These are phyloP conservation scores for Pecoramyces ruminantium DNA, from an alignment of 192 early-diverging fungal species.

Conservation along the genomic window DNA sequence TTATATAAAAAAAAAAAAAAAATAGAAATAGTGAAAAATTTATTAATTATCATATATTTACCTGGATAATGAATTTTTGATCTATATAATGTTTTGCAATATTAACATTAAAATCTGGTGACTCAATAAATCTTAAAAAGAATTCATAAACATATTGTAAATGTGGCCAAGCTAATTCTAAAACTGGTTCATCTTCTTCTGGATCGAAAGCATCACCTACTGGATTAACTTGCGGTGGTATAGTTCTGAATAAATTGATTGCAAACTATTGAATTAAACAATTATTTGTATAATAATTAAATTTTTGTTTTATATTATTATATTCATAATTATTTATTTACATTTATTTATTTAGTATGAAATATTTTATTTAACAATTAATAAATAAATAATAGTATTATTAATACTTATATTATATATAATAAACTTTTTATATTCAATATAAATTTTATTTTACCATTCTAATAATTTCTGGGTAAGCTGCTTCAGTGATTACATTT, in stretches of 20 bases:
- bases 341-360: not conserved
- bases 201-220: constrained; percentile 94
- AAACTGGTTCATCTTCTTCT: constrained; percentile 95
- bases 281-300: too few relatives aligned
- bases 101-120: constrained; percentile 92
- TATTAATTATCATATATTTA: too few relatives aligned
- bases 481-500: constrained; percentile 69
- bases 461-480: constrained; percentile 81
- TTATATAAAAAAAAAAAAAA: too few relatives aligned
- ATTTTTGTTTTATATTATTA: too few relatives aligned
- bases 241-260: constrained; percentile 86
- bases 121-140: constrained; percentile 94
- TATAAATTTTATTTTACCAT: constrained; percentile 47
- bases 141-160: constrained; percentile 96
- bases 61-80: constrained; percentile 81
- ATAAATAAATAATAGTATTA: not conserved
- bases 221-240: constrained; percentile 89
- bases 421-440: not conserved
- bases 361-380: not conserved
- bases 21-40: too few relatives aligned
- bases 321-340: not conserved
- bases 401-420: not conserved
- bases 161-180: constrained; percentile 96
- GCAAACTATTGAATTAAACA: constrained; percentile 43
- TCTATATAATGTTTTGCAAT: constrained; percentile 94